phyloP scores from a whole-genome alignment of 495 filamentous ascomycete genomes.

The Halenospora varia region DNA sequence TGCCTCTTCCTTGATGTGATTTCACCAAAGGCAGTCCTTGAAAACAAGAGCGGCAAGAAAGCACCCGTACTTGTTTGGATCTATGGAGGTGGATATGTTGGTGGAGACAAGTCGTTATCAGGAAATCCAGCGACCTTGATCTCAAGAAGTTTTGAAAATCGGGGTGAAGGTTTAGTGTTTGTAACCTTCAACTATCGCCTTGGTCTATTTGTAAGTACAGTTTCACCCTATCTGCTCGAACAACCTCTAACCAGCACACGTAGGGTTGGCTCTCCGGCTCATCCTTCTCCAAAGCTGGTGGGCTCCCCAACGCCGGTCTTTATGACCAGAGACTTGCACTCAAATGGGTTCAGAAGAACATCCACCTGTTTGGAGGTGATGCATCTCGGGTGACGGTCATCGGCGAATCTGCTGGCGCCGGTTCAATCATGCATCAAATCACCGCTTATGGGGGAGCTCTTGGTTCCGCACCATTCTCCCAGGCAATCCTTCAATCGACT shows the following conservation, averaged over 20 bases:
- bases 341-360: slow-evolving; percentile 70
- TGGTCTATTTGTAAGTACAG: slow-evolving; percentile 17
- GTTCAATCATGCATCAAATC: slow-evolving; percentile 61
- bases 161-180: slow-evolving; percentile 50
- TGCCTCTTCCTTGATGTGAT: slow-evolving; percentile 54
- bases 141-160: slow-evolving; percentile 33
- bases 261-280: not conserved
- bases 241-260: not conserved
- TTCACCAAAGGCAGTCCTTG: slow-evolving; percentile 40
- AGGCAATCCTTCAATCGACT: slow-evolving; percentile 28
- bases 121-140: slow-evolving; percentile 33
- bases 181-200: slow-evolving; percentile 59
- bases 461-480: slow-evolving; percentile 13
- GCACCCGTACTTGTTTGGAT: slow-evolving; percentile 47
- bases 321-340: slow-evolving; percentile 65
- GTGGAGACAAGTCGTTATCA: slow-evolving; percentile 43
- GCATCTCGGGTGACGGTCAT: slow-evolving; percentile 59
- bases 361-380: slow-evolving; percentile 67
- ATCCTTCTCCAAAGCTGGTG: slow-evolving; percentile 48
- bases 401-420: slow-evolving; percentile 68
- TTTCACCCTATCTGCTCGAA: not conserved
- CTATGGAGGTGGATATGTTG: slow-evolving; percentile 53
- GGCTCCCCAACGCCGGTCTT: slow-evolving; percentile 59
- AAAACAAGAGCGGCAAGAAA: slow-evolving; percentile 42
- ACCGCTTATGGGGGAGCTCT: slow-evolving; percentile 45